Conservation (phyloP, 805 yeast genomes). For the Yarrowia phangngaensis region DNA sequence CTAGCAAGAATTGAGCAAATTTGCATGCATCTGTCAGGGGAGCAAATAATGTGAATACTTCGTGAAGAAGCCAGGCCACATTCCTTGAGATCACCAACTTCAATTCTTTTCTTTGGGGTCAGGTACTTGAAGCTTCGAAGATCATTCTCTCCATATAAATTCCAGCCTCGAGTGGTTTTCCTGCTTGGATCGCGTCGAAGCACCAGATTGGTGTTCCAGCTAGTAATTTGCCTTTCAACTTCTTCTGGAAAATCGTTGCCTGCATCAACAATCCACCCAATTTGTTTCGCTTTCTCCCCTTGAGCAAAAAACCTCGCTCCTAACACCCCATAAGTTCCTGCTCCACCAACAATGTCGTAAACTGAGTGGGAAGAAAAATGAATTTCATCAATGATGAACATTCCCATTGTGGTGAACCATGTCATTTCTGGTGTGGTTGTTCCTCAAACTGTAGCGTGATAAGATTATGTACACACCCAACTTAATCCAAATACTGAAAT, state of each 20-base stretch:
- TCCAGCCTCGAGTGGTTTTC: constrained; percentile 77
- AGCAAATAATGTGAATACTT: constrained; percentile 65
- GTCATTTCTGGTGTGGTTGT: constrained; percentile 1
- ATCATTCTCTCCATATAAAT: constrained; percentile 62
- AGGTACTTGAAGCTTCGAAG: constrained; percentile 57
- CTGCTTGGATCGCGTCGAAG: constrained; percentile 52
- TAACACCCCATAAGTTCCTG: constrained; percentile 73
- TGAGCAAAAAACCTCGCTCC: constrained; percentile 60
- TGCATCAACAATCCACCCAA: constrained; percentile 72
- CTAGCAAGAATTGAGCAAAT: constrained; percentile 42
- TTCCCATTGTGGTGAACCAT: constrained; percentile 66
- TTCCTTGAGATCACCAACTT: constrained; percentile 50
- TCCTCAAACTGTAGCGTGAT: too few species aligned
- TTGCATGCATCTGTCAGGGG: constrained; percentile 56
- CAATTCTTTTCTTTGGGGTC: constrained; percentile 59
- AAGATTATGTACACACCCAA: too few species aligned
- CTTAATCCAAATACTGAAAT: too few species aligned
- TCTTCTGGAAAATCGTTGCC: constrained; percentile 71
- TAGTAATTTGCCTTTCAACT: constrained; percentile 45
- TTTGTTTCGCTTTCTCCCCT: constrained; percentile 41
- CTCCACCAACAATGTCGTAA: constrained; percentile 75
- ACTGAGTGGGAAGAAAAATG: constrained; percentile 46
- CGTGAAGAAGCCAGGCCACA: constrained; percentile 19
- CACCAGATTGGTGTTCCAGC: constrained; percentile 61
- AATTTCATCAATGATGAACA: constrained; percentile 88